A percentile compares a stretch with the other conserved stretches of the same genome.
Evolutionary conservation across 495 filamentous ascomycete genomes (phyloP).

Genomic region (Penicillium flavigenum): DNA sequence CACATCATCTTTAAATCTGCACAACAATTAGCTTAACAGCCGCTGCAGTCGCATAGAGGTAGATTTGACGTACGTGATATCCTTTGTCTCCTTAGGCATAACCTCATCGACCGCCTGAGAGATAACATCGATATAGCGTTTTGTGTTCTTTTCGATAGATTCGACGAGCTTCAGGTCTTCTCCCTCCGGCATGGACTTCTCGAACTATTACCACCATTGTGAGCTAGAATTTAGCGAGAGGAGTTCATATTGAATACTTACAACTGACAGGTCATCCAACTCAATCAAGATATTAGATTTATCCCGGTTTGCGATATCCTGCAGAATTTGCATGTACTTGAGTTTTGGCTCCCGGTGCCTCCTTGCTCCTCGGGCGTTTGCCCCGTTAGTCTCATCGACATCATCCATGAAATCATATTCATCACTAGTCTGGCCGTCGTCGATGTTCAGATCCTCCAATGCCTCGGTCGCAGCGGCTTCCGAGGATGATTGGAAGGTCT

Average conservation of each 20-base stretch:
- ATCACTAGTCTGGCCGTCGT: slow-evolving; percentile 84
- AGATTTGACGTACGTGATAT: slow-evolving; percentile 64
- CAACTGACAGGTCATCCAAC: slow-evolving; percentile 78
- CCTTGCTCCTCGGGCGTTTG: slow-evolving; percentile 41
- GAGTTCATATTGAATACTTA: slow-evolving; percentile 37
- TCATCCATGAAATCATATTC: slow-evolving; percentile 96
- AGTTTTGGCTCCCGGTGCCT: slow-evolving; percentile 57
- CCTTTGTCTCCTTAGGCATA: slow-evolving; percentile 75
- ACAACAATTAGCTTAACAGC: slow-evolving; percentile 9
- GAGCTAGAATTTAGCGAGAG: background rate
- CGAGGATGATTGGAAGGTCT: slow-evolving; percentile 68
- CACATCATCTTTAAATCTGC: slow-evolving; percentile 93
- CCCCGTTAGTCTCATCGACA: slow-evolving; percentile 56
- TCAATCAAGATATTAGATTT: slow-evolving; percentile 77
- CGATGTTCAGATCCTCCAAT: slow-evolving; percentile 78
- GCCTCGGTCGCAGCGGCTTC: slow-evolving; percentile 71
- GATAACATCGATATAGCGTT: slow-evolving; percentile 90
- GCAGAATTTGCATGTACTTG: slow-evolving; percentile 91
- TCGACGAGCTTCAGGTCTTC: slow-evolving; percentile 68
- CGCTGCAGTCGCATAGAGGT: background rate
- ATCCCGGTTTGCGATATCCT: slow-evolving; percentile 79
- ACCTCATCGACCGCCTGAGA: slow-evolving; percentile 84
- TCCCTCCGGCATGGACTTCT: slow-evolving; percentile 64
- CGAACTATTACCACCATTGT: slow-evolving; percentile 58
- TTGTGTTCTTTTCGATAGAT: slow-evolving; percentile 85